phyloP scores from a whole-genome alignment of 2,329 filamentous ascomycete species.

The Alternaria ethzedia region DNA sequence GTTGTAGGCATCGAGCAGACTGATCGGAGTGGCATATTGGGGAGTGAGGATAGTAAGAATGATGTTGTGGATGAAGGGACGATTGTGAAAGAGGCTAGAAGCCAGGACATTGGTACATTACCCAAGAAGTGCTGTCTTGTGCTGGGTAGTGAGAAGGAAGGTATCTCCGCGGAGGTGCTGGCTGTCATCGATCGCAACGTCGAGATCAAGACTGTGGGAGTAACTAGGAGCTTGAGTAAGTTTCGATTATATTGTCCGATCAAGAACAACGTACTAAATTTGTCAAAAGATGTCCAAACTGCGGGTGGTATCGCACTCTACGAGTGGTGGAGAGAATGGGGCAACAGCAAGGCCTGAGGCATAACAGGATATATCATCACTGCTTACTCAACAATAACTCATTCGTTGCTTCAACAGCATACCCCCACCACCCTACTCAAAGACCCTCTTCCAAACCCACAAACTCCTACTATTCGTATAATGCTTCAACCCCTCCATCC shows the following conservation, averaged over 20 bases:
- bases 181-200: constrained; percentile 59
- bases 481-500: constrained; percentile 39
- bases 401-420: too few species aligned
- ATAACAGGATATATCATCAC: too few species aligned
- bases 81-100: background rate
- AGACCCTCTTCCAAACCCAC: background rate
- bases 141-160: constrained; percentile 59
- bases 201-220: constrained; percentile 59
- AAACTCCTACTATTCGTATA: constrained; percentile 18
- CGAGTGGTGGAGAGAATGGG: constrained; percentile 58
- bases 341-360: constrained; percentile 11
- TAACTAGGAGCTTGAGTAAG: constrained; percentile 58
- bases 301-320: constrained; percentile 59
- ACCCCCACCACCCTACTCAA: background rate
- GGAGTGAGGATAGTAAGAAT: constrained; percentile 25
- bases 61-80: background rate
- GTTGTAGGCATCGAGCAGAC: constrained; percentile 63
- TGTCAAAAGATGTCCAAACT: constrained; percentile 57
- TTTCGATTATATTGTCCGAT: too few species aligned
- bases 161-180: constrained; percentile 57
- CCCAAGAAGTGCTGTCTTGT: constrained; percentile 54
- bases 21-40: constrained; percentile 56
- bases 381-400: too few species aligned
- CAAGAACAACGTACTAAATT: too few species aligned
- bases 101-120: constrained; percentile 30